Percentiles rank a stretch among this genome's conserved stretches.
These are phyloP conservation scores for Fusarium sororula DNA, from an alignment of 2,329 filamentous ascomycete genomes.

Conservation along the genomic window DNA sequence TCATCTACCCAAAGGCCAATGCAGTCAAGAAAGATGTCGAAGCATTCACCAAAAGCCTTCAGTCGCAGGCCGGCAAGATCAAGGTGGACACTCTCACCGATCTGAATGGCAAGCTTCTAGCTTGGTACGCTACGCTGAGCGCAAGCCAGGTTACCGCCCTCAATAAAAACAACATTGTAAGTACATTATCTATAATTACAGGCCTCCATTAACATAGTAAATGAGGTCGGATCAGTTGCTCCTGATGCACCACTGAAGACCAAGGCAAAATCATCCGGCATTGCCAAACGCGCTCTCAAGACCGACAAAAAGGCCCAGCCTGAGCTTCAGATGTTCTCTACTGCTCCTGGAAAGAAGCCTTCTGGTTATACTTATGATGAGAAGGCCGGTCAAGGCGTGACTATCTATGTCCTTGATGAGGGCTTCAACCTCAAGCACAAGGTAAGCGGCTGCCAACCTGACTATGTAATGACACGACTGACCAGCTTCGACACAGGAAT, in stretches of 20 bases:
- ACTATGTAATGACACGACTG: not conserved
- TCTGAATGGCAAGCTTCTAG: not conserved
- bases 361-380: not conserved
- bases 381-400: not conserved
- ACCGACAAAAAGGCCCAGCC: not conserved
- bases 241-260: not conserved
- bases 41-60: not conserved
- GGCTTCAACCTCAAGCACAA: not conserved
- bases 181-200: accelerated
- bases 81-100: not conserved
- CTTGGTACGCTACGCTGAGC: not conserved
- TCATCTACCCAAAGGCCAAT: not conserved
- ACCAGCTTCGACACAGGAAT: not conserved
- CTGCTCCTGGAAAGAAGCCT: not conserved
- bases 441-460: too few species aligned
- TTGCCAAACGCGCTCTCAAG: not conserved
- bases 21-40: not conserved
- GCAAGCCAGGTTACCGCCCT: not conserved
- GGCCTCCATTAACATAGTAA: accelerated
- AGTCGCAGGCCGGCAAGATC: not conserved
- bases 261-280: accelerated
- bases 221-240: not conserved
- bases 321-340: not conserved
- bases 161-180: not conserved
- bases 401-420: not conserved